Conservation (phyloP, 192 early-diverging fungal genomes). For the Diversispora epigaea region DNA sequence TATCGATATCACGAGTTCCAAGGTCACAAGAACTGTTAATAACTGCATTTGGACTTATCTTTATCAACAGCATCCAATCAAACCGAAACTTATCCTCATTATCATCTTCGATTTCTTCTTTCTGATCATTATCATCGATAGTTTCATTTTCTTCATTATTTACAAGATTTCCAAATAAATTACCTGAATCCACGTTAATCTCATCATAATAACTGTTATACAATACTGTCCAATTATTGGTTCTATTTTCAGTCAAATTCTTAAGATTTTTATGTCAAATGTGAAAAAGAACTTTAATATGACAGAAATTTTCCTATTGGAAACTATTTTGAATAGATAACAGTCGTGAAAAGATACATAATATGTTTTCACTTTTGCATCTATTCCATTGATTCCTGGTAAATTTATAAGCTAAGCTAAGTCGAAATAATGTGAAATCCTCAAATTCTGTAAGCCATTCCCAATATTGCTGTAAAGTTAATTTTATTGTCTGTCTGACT, state of each 20-base stretch:
- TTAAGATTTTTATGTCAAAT: not conserved
- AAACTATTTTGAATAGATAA: not conserved
- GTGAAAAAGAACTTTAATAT: not conserved
- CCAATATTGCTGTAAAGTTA: not conserved
- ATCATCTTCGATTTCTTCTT: not conserved
- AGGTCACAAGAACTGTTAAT: not conserved
- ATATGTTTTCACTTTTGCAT: not conserved
- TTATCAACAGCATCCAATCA: not conserved
- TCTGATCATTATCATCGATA: too few species aligned
- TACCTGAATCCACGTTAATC: not conserved
- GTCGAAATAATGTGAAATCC: not conserved
- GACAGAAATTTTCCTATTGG: not conserved
- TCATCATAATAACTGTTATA: slow-evolving; percentile 1
- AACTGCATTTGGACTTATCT: not conserved
- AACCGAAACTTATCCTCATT: not conserved
- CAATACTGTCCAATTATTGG: not conserved
- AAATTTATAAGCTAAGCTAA: slow-evolving; percentile 2
- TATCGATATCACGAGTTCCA: not conserved
- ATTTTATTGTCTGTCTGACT: not conserved
- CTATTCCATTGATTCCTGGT: not conserved
- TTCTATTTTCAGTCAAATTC: not conserved
- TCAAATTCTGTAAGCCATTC: slow-evolving; percentile 5
- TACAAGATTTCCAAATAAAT: not conserved
- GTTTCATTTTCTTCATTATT: not conserved
- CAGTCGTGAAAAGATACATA: not conserved